phyloP scores from a whole-genome alignment of 73 alveolate species.

The Durusdinium trenchii region DNA sequence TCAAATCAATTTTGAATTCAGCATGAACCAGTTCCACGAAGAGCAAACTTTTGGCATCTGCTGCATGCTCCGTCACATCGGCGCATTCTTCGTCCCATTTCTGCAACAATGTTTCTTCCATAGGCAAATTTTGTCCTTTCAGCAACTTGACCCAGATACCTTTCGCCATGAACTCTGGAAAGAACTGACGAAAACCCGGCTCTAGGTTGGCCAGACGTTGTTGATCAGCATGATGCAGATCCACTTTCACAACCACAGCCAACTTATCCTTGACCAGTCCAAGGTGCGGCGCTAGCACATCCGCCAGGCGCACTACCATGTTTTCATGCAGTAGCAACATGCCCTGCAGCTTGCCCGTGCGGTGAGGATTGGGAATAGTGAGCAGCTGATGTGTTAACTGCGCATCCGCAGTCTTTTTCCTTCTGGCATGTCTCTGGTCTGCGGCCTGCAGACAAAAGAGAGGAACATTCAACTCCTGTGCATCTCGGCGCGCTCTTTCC shows the following conservation, averaged over 20 bases:
- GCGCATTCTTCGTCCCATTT: not conserved
- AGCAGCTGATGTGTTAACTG: not conserved
- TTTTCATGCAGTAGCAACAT: not conserved
- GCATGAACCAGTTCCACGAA: not conserved
- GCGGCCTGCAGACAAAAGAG: not conserved
- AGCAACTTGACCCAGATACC: not conserved
- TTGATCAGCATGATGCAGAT: not conserved
- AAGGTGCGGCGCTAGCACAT: not conserved
- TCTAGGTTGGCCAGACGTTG: not conserved
- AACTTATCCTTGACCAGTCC: not conserved
- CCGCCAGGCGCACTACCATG: not conserved
- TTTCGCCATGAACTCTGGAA: not conserved
- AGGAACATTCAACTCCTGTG: not conserved
- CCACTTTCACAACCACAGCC: not conserved
- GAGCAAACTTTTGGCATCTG: not conserved
- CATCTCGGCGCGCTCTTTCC: conserved; percentile 4
- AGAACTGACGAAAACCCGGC: not conserved
- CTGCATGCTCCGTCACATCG: not conserved
- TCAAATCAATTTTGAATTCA: not conserved
- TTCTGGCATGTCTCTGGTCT: not conserved
- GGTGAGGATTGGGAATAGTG: not conserved
- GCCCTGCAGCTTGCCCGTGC: conserved; percentile 33
- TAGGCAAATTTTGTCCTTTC: not conserved
- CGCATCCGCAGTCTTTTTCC: not conserved
- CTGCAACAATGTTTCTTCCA: not conserved